phyloP scores from a whole-genome alignment of 75 land plant species.

The Cryptomeria japonica region DNA sequence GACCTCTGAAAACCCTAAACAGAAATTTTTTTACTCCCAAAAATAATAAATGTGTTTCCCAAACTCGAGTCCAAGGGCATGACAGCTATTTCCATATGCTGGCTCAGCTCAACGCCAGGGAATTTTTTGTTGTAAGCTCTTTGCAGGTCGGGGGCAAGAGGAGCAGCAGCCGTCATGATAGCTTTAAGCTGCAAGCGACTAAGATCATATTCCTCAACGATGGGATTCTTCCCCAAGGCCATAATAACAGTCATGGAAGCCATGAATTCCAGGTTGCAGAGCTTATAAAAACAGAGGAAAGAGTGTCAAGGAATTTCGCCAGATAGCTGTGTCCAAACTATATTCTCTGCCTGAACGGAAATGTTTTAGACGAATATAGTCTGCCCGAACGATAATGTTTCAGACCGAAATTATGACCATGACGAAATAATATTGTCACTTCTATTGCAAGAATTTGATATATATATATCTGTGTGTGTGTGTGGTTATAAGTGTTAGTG shows the following conservation, averaged over 20 bases:
- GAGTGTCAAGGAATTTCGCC: slow-evolving; percentile 71
- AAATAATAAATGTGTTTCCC: too few relatives aligned
- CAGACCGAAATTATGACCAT: too few relatives aligned
- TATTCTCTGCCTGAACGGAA: too few relatives aligned
- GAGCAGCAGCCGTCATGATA: slow-evolving; percentile 92
- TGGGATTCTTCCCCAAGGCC: slow-evolving; percentile 69
- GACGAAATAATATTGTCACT: too few relatives aligned
- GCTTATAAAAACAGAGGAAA: slow-evolving; percentile 16
- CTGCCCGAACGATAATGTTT: too few relatives aligned
- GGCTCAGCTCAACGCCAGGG: slow-evolving; percentile 86
- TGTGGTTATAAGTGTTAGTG: too few relatives aligned
- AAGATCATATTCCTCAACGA: slow-evolving; percentile 75
- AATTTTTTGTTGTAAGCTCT: slow-evolving; percentile 75
- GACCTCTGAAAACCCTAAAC: too few relatives aligned
- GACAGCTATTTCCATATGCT: background rate
- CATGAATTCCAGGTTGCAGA: background rate
- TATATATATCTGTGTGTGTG: too few relatives aligned
- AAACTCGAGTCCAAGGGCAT: too few relatives aligned
- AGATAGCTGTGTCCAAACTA: too few relatives aligned
- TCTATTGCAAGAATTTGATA: background rate
- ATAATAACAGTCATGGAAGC: slow-evolving; percentile 14
- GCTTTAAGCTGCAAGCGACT: slow-evolving; percentile 59
- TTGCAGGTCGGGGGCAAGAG: slow-evolving; percentile 83
- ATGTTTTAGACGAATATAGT: too few relatives aligned
- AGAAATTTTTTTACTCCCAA: too few relatives aligned